Conservation (phyloP, 2,329 filamentous ascomycete species). For the Purpureocillium lavendulum region DNA sequence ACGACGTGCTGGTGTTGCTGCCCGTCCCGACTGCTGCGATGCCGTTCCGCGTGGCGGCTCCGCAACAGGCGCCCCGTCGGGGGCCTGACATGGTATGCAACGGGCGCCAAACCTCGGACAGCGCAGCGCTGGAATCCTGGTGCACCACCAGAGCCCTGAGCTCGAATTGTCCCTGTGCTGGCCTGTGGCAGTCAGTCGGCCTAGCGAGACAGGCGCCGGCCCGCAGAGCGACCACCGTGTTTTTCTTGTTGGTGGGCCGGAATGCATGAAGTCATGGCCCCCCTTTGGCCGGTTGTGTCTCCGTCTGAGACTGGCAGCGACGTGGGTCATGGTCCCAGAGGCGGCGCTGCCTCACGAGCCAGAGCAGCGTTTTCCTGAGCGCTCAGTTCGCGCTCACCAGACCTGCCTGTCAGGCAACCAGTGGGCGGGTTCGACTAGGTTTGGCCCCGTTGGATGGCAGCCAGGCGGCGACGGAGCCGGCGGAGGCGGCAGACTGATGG, state of each 20-base stretch:
- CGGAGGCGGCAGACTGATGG: background rate
- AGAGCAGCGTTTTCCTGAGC: too few species aligned
- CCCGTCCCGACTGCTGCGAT: too few species aligned
- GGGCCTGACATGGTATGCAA: background rate
- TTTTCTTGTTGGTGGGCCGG: slow-evolving; percentile 10
- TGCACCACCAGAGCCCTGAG: background rate
- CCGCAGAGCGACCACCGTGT: too few species aligned
- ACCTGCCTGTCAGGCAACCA: too few species aligned
- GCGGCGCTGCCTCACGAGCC: slow-evolving; percentile 14
- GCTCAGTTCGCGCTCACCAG: too few species aligned
- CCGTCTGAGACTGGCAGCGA: slow-evolving; percentile 9
- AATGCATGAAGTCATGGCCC: slow-evolving; percentile 26
- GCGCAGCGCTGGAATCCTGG: slow-evolving; percentile 2
- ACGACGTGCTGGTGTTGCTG: too few species aligned
- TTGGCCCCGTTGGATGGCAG: background rate
- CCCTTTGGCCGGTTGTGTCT: slow-evolving; percentile 7
- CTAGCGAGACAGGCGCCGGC: background rate
- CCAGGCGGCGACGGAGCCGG: background rate
- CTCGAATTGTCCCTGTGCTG: too few species aligned
- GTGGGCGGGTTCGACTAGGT: too few species aligned
- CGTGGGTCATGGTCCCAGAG: slow-evolving; percentile 5
- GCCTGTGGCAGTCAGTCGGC: too few species aligned
- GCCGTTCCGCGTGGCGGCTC: too few species aligned
- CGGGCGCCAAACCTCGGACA: background rate
- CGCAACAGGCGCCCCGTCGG: too few species aligned